Conservation (phyloP, 441 rosid genomes). For the Gossypium gossypioides region DNA sequence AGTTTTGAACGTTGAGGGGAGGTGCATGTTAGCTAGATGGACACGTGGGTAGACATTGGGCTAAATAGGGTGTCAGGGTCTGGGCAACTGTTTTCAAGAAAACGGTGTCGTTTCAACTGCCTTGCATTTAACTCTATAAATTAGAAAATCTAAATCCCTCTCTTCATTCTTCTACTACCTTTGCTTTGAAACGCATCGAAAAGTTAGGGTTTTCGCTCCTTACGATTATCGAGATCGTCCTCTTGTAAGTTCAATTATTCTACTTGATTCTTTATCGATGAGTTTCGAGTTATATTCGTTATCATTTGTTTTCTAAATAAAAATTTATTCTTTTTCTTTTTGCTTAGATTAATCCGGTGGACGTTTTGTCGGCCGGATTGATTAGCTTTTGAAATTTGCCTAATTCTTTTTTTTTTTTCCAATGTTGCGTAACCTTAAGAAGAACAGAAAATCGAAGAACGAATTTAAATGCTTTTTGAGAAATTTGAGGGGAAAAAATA, state of each 20-base stretch:
- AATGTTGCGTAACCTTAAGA: background rate
- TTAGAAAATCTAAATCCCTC: background rate
- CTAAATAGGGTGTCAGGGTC: background rate
- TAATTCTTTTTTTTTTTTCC: background rate
- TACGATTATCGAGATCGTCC: background rate
- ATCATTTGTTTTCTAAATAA: background rate
- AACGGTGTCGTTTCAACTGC: background rate
- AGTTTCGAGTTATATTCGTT: background rate
- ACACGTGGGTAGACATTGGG: background rate
- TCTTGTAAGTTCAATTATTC: constrained; percentile 4
- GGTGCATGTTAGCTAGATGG: background rate
- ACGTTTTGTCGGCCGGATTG: background rate
- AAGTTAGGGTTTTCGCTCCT: constrained; percentile 6
- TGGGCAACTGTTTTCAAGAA: background rate
- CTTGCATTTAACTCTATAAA: background rate
- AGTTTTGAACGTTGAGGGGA: background rate
- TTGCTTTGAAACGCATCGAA: background rate
- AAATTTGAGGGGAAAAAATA: background rate
- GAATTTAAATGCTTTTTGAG: background rate
- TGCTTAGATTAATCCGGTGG: background rate
- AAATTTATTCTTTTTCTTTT: background rate
- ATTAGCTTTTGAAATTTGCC: background rate
- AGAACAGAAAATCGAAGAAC: background rate
- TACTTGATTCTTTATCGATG: background rate
- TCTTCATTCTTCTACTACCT: background rate